These are phyloP conservation scores for Calonectria henricotiae DNA, from an alignment of 2,329 filamentous ascomycete genomes.

Conservation along the genomic window DNA sequence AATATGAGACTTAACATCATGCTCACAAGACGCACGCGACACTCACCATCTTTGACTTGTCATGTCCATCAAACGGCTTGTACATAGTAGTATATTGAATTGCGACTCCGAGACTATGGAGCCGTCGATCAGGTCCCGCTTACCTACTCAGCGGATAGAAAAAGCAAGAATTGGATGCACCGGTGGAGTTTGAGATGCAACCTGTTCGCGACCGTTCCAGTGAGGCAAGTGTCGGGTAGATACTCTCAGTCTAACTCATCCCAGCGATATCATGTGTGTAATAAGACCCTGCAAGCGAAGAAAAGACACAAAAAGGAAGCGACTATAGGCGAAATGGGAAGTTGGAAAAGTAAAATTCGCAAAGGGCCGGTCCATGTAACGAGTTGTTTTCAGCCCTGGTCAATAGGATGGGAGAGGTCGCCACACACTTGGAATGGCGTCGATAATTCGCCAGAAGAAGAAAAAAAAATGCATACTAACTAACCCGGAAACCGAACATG, in stretches of 20 bases:
- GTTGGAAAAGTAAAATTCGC: not conserved
- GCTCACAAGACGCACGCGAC: not conserved
- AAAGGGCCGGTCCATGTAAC: not conserved
- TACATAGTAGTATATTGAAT: too few species aligned
- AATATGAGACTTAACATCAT: not conserved
- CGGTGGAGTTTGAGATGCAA: conserved; percentile 8
- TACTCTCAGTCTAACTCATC: not conserved
- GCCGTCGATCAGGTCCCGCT: conserved; percentile 1
- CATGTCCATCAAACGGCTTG: not conserved
- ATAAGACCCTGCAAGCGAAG: conserved; percentile 9
- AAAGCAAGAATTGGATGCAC: conserved; percentile 1
- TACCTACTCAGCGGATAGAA: not conserved
- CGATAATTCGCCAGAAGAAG: not conserved
- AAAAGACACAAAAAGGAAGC: conserved; percentile 11
- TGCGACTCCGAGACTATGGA: not conserved
- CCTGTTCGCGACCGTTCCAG: conserved; percentile 5
- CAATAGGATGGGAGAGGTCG: not conserved
- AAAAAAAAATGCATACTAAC: not conserved
- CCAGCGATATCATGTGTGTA: not conserved
- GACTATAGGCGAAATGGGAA: conserved; percentile 14
- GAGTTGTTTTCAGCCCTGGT: conserved; percentile 15
- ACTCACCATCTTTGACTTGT: not conserved
- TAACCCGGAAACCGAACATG: conserved; percentile 9
- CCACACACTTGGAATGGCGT: not conserved
- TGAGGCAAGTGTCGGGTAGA: conserved; percentile 14